Evolutionary conservation across 139 green algal species (phyloP), one percentile per base, ranked within the genome.

Genomic region (Coelastrella sp.): DNA sequence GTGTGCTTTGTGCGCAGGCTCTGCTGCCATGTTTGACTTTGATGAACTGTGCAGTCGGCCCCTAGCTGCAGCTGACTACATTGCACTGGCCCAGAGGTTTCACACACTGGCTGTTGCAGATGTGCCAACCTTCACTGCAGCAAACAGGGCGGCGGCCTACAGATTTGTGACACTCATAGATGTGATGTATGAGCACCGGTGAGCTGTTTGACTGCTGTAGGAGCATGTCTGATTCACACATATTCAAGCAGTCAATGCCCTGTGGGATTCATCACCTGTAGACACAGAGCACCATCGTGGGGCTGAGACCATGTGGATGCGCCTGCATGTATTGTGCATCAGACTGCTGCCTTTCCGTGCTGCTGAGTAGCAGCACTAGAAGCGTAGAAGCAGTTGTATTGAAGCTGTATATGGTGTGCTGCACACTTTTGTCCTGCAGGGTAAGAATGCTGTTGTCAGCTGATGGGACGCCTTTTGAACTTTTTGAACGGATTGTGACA

Each of bases 81-180:
- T 98, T 8, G 96, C 95, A 0, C 92, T 99, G 7, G 89, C 87
- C 24, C 75, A 92, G 57, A 6, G 73, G n/a, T 98, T 92, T 92
- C 95, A 98, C 94, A 98, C 97, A 0, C 17, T 98, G 15, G 95
- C 94, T 6, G 22, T 99, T 66, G 78, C 88, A 17, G 97, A 95
- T 6, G 94, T 99, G 58, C 98, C 98, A 0, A 66, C 93, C 6
- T 98, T 99, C 78, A 94, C 60, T 0, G 93, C 87, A 0, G 85
- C 90, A 57, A 98, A 95, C 87, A 86, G 92, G 7, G 85, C 84
- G 3, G 88, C 94, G 60, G 97, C 93, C 0, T 98, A 99, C 93
- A 95, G 98, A 87, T 99, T 99, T 89, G 95, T 99, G 20, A 98
- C 95, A 22, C 94, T 99, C 7, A 93, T 99, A 22, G 98, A 99